Conservation (phyloP, 768 basidiomycete species). For the Tremella fuciformis region DNA sequence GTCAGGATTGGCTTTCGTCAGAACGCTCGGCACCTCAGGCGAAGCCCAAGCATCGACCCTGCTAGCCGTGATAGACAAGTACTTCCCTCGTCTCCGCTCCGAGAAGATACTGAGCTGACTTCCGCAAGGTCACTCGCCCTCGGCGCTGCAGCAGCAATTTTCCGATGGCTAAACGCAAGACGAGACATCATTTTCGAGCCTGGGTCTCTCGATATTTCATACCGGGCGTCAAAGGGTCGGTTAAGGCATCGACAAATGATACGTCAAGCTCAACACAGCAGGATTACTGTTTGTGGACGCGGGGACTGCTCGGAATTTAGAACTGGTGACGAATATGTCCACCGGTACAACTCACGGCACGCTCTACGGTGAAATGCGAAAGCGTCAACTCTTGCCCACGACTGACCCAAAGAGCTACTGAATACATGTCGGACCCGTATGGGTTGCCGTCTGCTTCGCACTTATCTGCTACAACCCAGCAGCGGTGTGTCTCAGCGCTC, state of each 20-base stretch:
- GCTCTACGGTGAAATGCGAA: constrained; percentile 64
- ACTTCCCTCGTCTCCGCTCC: constrained; percentile 35
- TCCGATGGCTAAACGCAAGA: constrained; percentile 74
- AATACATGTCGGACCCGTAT: constrained; percentile 87
- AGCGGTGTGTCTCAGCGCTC: constrained; percentile 57
- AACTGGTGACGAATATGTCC: constrained; percentile 75
- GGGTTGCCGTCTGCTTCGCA: constrained; percentile 74
- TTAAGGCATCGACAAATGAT: neutral
- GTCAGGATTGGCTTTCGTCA: constrained; percentile 70
- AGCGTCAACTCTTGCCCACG: neutral
- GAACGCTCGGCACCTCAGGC: constrained; percentile 73
- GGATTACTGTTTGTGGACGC: constrained; percentile 94
- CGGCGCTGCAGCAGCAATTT: constrained; percentile 77
- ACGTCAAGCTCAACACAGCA: constrained; percentile 4
- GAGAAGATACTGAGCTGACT: neutral
- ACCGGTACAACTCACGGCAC: constrained; percentile 64
- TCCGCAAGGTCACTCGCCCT: constrained; percentile 75
- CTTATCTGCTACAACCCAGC: constrained; percentile 76
- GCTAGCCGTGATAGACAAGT: constrained; percentile 77
- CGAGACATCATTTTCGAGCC: constrained; percentile 68
- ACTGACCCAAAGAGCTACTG: constrained; percentile 40
- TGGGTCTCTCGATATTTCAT: constrained; percentile 52
- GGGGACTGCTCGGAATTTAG: constrained; percentile 82
- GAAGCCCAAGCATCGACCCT: constrained; percentile 77
- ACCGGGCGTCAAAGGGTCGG: constrained; percentile 66